These are phyloP conservation scores for Penicillium angulare DNA, from an alignment of 495 filamentous ascomycete genomes.

Conservation along the genomic window DNA sequence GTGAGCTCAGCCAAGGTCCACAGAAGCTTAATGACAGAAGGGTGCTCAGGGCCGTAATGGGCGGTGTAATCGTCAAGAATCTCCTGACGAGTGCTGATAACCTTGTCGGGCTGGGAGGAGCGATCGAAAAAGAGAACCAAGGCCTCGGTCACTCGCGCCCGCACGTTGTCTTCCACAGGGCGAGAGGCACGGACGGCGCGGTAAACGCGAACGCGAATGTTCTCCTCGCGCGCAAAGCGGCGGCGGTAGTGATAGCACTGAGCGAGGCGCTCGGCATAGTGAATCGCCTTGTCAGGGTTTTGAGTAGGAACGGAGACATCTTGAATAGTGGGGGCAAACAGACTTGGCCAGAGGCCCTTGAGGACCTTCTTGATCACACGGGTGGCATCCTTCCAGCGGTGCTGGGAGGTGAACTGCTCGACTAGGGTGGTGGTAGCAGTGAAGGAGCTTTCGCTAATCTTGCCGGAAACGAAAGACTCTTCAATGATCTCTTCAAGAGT, in stretches of 20 bases:
- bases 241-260: constrained; percentile 38
- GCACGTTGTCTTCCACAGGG: constrained; percentile 30
- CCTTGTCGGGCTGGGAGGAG: constrained; percentile 32
- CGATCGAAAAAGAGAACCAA: constrained; percentile 32
- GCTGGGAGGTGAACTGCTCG: constrained; percentile 31
- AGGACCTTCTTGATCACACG: constrained; percentile 33
- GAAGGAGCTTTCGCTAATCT: constrained; percentile 28
- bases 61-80: constrained; percentile 32
- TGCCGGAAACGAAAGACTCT: constrained; percentile 27
- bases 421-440: constrained; percentile 28
- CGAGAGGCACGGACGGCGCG: constrained; percentile 25
- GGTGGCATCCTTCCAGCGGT: constrained; percentile 41
- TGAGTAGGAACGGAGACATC: constrained; percentile 31
- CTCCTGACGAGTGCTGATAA: constrained; percentile 30
- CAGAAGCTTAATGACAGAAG: constrained; percentile 32
- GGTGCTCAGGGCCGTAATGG: constrained; percentile 28
- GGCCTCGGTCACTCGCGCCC: constrained; percentile 24
- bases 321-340: constrained; percentile 33
- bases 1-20: constrained; percentile 38
- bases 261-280: constrained; percentile 28
- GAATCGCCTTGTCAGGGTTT: constrained; percentile 27
- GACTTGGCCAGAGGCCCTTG: constrained; percentile 29
- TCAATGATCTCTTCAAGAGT: constrained; percentile 33
- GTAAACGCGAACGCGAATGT: constrained; percentile 36
- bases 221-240: constrained; percentile 33